These are phyloP conservation scores for Syzygium aromaticum DNA, from an alignment of 345 rosid genomes.

Conservation along the genomic window DNA sequence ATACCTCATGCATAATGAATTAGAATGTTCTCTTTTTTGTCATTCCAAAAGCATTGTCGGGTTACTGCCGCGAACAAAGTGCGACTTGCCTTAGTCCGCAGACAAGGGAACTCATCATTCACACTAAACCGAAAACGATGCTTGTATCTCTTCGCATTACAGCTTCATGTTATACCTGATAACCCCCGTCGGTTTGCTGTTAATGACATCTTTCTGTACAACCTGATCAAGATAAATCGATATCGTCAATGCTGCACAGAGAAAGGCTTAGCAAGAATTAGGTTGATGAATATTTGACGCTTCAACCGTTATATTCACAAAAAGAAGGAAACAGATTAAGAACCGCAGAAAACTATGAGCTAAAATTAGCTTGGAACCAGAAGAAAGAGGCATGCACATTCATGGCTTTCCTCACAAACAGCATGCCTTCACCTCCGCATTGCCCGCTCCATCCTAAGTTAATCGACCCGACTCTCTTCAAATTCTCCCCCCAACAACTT, in stretches of 20 bases:
- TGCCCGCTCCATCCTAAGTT: background rate
- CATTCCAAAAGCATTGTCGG: background rate
- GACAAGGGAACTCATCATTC: background rate
- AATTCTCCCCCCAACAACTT: background rate
- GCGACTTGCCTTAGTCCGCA: background rate
- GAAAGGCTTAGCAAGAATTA: background rate
- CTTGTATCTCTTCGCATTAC: background rate
- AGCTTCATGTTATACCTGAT: background rate
- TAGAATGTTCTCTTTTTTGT: background rate
- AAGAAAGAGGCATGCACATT: background rate
- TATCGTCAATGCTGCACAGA: background rate
- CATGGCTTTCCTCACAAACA: background rate
- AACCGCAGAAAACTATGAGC: background rate
- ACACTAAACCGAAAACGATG: background rate
- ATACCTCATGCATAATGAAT: background rate
- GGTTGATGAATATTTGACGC: background rate
- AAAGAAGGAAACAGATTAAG: background rate
- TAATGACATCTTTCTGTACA: background rate
- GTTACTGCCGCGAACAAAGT: background rate
- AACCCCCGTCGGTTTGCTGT: background rate
- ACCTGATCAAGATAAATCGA: background rate
- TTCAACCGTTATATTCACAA: background rate
- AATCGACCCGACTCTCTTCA: background rate
- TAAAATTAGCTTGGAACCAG: background rate
- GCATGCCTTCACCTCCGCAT: background rate